Base-by-base conservation (phyloP, 140 eudicot genomes). In the Senecio squalidus region DNA sequence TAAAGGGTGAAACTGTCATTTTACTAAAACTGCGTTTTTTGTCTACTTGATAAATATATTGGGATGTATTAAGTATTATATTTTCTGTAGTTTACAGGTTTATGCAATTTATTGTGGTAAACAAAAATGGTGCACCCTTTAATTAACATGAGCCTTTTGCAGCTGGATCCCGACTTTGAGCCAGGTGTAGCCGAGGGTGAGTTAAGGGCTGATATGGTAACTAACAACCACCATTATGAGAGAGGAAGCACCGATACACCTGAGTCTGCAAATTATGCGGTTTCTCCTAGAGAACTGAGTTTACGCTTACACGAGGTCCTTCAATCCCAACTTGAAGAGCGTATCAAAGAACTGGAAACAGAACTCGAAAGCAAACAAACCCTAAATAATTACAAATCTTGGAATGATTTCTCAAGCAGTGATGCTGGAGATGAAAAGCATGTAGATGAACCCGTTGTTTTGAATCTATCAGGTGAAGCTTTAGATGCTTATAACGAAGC, bases 391-490 rank as follows among this genome's bases (percentile, higher is more conserved):
- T 23, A 41, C 1, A 62, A 23, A 56, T 69, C 70, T 34, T 73
- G 81, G 84, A 77, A 79, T 44, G 78, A 69, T 24, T 50, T 72
- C 17, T 67, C 81, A 2, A 69, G 62, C 25, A 64, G 78, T 40
- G 84, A 71, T 33, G 66, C 70, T 11, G 69, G 73, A 24, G 72
- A 71, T 64, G 77, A 69, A 29, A 79, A 85, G 54, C 77, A 69
- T 39, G 60, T 23, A 41, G 76, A 58, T 4, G 86, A 68, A 67
- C 90, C 95, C 2, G 85, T 81, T 23, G 88, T 80, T 40, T 78
- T 90, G 20, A 84, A 83, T 74, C 62, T 86, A 55, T 68, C 85
- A 8, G 97, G 85, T 57, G 95, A 90, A 46, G 95, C 98, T 61
- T 67, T 83, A 17, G 80, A 78, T 70, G 91, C 96, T 2, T 85